Percentiles rank a stretch among this genome's conserved stretches.
Conservation (phyloP, 169 alveolate genomes). For the Cryptosporidium meleagridis region DNA sequence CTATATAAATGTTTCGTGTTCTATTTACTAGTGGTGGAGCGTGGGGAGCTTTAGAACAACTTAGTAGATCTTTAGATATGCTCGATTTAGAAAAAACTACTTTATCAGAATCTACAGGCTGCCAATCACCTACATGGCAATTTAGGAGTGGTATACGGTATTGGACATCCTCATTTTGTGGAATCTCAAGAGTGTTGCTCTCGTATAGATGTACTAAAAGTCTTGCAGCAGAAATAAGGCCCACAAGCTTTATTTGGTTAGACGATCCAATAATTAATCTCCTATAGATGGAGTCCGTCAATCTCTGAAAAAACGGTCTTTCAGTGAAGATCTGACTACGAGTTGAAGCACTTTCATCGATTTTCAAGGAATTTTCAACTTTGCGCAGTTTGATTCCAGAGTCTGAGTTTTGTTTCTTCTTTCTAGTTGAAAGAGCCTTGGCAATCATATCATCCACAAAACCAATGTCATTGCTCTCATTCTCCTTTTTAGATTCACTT, state of each 20-base stretch:
- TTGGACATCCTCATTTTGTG: slow-evolving; percentile 29
- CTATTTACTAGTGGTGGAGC: slow-evolving; percentile 52
- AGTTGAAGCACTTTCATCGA: background rate
- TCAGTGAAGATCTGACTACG: slow-evolving; percentile 11
- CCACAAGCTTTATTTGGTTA: slow-evolving; percentile 63
- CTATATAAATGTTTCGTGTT: slow-evolving; percentile 40
- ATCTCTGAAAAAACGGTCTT: slow-evolving; percentile 40
- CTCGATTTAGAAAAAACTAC: slow-evolving; percentile 21
- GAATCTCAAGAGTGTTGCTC: slow-evolving; percentile 40
- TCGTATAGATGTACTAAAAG: slow-evolving; percentile 34
- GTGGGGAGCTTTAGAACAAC: slow-evolving; percentile 12
- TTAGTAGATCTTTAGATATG: slow-evolving; percentile 8
- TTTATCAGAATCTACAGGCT: slow-evolving; percentile 47
- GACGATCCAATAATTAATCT: slow-evolving; percentile 54
- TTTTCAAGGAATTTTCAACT: background rate
- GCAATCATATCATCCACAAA: slow-evolving; percentile 16
- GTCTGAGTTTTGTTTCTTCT: background rate
- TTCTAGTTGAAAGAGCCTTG: slow-evolving; percentile 23
- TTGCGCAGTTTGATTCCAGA: slow-evolving; percentile 5
- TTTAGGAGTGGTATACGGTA: slow-evolving; percentile 24
- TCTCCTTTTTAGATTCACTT: background rate
- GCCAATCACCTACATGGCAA: slow-evolving; percentile 74
- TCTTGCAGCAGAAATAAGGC: slow-evolving; percentile 64
- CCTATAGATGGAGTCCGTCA: slow-evolving; percentile 44
- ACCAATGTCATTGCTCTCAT: background rate